Evolutionary conservation across 2,329 filamentous ascomycete genomes (phyloP), one percentile per base, ranked within the genome.

Genomic region (Neofusicoccum sp.): DNA sequence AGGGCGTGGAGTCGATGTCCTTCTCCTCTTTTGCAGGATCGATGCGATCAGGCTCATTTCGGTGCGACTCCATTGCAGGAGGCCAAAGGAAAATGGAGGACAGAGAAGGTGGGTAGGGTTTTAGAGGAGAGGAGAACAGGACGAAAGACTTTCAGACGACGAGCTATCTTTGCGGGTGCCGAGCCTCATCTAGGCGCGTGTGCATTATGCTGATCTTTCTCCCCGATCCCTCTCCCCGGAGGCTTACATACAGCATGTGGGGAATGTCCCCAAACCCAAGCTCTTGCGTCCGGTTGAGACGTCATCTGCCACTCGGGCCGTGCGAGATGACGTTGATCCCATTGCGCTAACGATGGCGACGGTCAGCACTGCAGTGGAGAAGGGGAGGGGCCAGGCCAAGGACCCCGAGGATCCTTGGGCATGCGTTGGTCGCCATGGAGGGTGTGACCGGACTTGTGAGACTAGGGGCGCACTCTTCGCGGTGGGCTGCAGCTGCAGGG

Each of bases 21-120:
- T 59, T 63, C 43, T 63, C 61, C 28, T 59, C 28, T 29, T 22
- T 28, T 11, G 61, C 61, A 6, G 41, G 54, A 4, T 58, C 54
- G 12, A 28, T 11, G n/a, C 54, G 54, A 29, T 45, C 39, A 7
- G 54, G 9, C n/a, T 28, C 33, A 8, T 34, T 41, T 14, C 34
- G 28, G 3, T 36, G 16, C 2, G 16, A 3, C 28, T 9, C 54
- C 54, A 58, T 58, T 4, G 22, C 28, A 5, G 29, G 43, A 45
- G 43, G 41, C 41, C 14, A 36, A n/a, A 34, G 9, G n/a, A 16
- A 6, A 16, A 11, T 7, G 31, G 14, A 22, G 22, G 22, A 22
- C 22, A 22, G 22, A 22, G 22, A 22, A 22, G 22, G 22, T 22
- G 22, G 22, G 22, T 22, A 22, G 1, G 22, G 22, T 22, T 22